phyloP scores from a whole-genome alignment of 106 monocot species.

The Amphibolis antarctica region DNA sequence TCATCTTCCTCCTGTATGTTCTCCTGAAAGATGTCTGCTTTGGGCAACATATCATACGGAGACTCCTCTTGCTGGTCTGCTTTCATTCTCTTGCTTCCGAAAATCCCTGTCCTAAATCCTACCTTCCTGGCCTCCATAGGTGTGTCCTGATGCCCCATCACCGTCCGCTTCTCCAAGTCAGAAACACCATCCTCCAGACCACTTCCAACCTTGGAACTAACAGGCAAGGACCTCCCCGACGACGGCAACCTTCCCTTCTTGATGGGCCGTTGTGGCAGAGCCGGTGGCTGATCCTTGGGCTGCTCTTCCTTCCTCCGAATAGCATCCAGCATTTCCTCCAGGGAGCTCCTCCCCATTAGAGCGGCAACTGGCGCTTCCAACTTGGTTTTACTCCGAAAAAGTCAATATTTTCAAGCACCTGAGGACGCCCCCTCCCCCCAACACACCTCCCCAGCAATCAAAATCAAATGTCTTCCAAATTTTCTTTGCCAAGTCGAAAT shows the following conservation, averaged over 20 bases:
- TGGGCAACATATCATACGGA: conserved; percentile 1
- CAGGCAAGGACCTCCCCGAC: conserved; percentile 10
- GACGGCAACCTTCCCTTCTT: conserved; percentile 15
- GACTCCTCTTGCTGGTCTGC: conserved; percentile 8
- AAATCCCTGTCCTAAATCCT: background rate
- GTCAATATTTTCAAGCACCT: too few relatives aligned
- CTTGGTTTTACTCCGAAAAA: too few relatives aligned
- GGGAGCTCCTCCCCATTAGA: conserved; percentile 11
- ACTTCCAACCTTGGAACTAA: background rate
- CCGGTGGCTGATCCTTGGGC: conserved; percentile 18
- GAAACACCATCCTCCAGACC: background rate
- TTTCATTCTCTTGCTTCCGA: conserved; percentile 11
- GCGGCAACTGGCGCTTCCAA: background rate
- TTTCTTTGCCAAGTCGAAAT: background rate
- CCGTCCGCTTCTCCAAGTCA: background rate
- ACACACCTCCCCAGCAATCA: too few relatives aligned
- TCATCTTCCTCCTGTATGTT: background rate
- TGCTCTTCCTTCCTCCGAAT: conserved; percentile 12
- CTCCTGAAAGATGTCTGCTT: background rate
- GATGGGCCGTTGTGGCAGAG: conserved; percentile 17
- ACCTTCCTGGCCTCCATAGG: background rate
- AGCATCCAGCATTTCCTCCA: conserved; percentile 27
- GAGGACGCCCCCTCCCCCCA: too few relatives aligned
- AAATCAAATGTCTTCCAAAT: background rate
- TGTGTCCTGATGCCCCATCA: background rate